Percentiles rank a stretch among this genome's conserved stretches.
Evolutionary conservation across 1,284 basidiomycete species (phyloP).

Genomic region (Inonotus obliquus): DNA sequence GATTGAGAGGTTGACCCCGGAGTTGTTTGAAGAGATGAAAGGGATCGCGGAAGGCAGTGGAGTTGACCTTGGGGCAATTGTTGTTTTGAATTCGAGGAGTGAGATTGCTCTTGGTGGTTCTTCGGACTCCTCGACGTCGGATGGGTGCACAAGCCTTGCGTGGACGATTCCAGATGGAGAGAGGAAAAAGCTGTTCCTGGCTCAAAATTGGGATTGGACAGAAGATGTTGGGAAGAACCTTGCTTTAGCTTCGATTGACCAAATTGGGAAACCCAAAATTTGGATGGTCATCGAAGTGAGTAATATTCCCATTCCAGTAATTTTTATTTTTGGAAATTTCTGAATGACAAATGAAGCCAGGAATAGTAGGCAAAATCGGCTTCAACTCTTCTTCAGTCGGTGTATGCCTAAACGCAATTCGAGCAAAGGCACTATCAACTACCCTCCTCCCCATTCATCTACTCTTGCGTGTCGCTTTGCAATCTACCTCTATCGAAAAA

Average conservation of each 20-base stretch:
- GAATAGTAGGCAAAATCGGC: constrained; percentile 37
- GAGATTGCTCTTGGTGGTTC: constrained; percentile 33
- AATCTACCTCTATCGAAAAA: constrained; percentile 26
- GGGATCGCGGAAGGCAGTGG: constrained; percentile 31
- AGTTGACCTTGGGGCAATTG: constrained; percentile 29
- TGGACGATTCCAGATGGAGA: constrained; percentile 25
- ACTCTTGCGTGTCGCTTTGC: constrained; percentile 31
- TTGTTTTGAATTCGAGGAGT: constrained; percentile 34
- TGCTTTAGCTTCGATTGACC: constrained; percentile 28
- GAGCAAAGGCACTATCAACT: constrained; percentile 29
- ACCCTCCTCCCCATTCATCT: constrained; percentile 32
- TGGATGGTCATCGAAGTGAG: constrained; percentile 35
- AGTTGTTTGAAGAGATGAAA: constrained; percentile 31
- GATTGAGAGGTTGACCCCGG: constrained; percentile 27
- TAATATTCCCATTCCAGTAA: too few species aligned
- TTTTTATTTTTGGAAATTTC: too few species aligned
- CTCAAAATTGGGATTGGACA: constrained; percentile 39
- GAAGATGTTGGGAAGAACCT: constrained; percentile 30
- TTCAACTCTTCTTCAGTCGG: constrained; percentile 34
- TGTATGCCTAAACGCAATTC: constrained; percentile 35
- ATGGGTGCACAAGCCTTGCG: constrained; percentile 35
- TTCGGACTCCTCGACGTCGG: too few species aligned
- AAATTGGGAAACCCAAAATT: constrained; percentile 29
- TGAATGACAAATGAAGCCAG: constrained; percentile 23
- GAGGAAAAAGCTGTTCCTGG: constrained; percentile 25